Evolutionary conservation across 2,329 filamentous ascomycete genomes (phyloP).

Genomic region (Ascochyta rabiei): DNA sequence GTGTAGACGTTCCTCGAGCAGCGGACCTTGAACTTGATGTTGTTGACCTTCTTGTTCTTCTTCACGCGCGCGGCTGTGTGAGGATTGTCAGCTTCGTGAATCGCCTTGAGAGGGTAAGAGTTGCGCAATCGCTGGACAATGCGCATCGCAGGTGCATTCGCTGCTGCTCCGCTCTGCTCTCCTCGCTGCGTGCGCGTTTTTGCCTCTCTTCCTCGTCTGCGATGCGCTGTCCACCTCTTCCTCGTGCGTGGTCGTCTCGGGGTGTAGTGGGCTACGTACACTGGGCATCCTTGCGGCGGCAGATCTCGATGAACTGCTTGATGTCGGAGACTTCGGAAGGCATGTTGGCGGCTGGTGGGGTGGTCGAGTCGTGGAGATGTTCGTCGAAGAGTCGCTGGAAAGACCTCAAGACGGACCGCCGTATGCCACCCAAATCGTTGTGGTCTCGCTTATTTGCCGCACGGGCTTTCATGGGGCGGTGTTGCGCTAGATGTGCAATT

Average conservation of each 20-base stretch:
- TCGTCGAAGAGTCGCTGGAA: conserved; percentile 6
- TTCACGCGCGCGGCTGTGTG: conserved; percentile 62
- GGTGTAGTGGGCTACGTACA: conserved; percentile 69
- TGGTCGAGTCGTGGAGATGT: conserved; percentile 34
- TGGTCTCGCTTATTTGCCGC: conserved; percentile 45
- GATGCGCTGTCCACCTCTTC: background rate
- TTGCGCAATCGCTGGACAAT: too few relatives aligned
- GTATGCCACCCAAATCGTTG: conserved; percentile 33
- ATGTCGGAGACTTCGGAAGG: conserved; percentile 98
- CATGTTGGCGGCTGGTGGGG: conserved; percentile 72
- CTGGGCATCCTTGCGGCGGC: conserved; percentile 98
- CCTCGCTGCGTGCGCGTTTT: background rate
- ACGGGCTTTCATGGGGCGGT: conserved; percentile 38
- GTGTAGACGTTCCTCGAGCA: conserved; percentile 97
- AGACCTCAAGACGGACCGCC: conserved; percentile 18
- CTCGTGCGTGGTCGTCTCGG: background rate
- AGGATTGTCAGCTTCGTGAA: conserved; percentile 1
- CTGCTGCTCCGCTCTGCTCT: too few relatives aligned
- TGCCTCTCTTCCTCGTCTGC: background rate
- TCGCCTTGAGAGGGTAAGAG: too few relatives aligned
- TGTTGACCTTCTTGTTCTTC: conserved; percentile 87
- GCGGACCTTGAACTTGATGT: conserved; percentile 99
- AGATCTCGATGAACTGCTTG: conserved; percentile 99
- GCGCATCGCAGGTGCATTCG: too few relatives aligned
- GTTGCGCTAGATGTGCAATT: conserved; percentile 17